Evolutionary conservation across 2,329 filamentous ascomycete species (phyloP).

Genomic region (Emericellopsis atlantica): DNA sequence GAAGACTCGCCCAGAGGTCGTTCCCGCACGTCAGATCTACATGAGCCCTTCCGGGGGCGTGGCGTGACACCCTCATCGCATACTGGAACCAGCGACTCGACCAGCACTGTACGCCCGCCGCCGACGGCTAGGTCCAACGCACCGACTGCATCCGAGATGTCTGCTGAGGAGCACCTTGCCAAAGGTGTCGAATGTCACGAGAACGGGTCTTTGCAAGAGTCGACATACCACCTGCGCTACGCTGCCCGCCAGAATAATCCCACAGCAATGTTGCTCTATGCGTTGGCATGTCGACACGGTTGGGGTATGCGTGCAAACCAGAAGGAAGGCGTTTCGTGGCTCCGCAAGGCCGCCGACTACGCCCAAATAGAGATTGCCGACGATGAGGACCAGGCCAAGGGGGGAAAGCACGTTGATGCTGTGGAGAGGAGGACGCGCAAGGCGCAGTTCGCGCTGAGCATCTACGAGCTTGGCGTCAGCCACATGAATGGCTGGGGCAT

Average conservation of each 20-base stretch:
- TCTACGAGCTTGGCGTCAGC: slow-evolving; percentile 92
- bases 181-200: slow-evolving; percentile 89
- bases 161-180: slow-evolving; percentile 76
- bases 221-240: slow-evolving; percentile 87
- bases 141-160: slow-evolving; percentile 54
- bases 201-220: slow-evolving; percentile 77
- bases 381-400: slow-evolving; percentile 56
- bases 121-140: slow-evolving; percentile 30
- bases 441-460: slow-evolving; percentile 86
- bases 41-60: slow-evolving; percentile 25
- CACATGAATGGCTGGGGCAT: slow-evolving; percentile 99
- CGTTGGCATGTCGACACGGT: slow-evolving; percentile 85
- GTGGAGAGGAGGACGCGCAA: slow-evolving; percentile 70
- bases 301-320: slow-evolving; percentile 97
- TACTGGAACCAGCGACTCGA: slow-evolving; percentile 33
- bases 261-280: slow-evolving; percentile 92
- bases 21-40: slow-evolving; percentile 20
- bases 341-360: slow-evolving; percentile 79
- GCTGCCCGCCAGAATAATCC: slow-evolving; percentile 78
- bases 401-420: slow-evolving; percentile 50
- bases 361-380: slow-evolving; percentile 74
- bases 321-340: slow-evolving; percentile 79
- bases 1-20: slow-evolving; percentile 37
- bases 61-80: slow-evolving; percentile 28
- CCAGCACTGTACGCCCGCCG: slow-evolving; percentile 33